Percentiles rank a stretch among this genome's conserved stretches.
These are phyloP conservation scores for Lumnitzera littorea DNA, from an alignment of 345 rosid genomes.

Conservation along the genomic window DNA sequence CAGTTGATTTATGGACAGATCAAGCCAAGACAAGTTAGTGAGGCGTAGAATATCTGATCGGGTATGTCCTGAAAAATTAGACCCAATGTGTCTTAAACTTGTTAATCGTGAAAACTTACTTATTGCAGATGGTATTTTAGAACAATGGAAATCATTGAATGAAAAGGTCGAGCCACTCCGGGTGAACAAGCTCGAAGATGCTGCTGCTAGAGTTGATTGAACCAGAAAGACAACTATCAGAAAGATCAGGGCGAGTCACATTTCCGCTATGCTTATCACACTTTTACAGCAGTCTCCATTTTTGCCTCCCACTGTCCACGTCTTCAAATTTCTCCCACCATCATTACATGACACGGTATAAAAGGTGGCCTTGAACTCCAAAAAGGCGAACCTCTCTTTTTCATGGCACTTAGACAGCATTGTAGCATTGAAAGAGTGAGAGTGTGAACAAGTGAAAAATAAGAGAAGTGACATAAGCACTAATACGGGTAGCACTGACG, in stretches of 20 bases:
- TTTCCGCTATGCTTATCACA: conserved; percentile 5
- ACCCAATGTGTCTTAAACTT: no score
- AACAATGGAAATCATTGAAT: conserved; percentile 9
- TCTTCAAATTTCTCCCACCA: background rate
- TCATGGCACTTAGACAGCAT: background rate
- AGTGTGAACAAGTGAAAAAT: no score
- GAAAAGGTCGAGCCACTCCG: conserved; percentile 12
- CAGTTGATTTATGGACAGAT: no score
- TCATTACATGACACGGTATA: background rate
- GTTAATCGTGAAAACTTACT: conserved; percentile 1
- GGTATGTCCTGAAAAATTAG: conserved; percentile 10
- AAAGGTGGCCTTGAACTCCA: no score
- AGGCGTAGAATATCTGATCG: background rate
- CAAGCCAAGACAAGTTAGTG: background rate
- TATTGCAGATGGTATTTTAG: conserved; percentile 9
- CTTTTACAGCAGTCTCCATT: conserved; percentile 13
- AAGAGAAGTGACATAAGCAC: no score
- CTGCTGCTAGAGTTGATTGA: conserved; percentile 10
- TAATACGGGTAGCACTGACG: no score
- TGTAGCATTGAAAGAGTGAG: no score
- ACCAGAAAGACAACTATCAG: conserved; percentile 12
- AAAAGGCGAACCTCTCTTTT: conserved; percentile 13
- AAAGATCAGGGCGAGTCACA: conserved; percentile 9
- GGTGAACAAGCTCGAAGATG: conserved; percentile 17
- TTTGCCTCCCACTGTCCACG: background rate